Evolutionary conservation across 108 stramenopile genomes (phyloP).

Genomic region (Stephanodiscus triporus): DNA sequence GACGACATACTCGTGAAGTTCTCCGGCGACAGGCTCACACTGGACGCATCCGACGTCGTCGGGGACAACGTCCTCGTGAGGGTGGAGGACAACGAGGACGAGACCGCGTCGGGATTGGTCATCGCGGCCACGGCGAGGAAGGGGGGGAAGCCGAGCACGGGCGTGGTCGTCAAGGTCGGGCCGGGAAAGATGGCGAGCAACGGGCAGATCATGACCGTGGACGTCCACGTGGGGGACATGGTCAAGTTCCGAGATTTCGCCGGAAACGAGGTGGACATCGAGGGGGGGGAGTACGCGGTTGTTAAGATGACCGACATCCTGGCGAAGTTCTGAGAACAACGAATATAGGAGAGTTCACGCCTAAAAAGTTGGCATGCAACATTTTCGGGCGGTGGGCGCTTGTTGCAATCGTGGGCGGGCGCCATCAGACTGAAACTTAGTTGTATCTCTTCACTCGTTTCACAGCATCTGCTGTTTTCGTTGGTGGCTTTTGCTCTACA

Average conservation of each 20-base stretch:
- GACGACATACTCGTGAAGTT: constrained; percentile 87
- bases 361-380: too few relatives aligned
- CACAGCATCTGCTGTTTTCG: too few relatives aligned
- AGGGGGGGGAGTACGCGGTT: constrained; percentile 83
- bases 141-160: constrained; percentile 66
- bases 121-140: constrained; percentile 57
- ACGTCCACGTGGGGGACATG: constrained; percentile 74
- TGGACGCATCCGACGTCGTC: constrained; percentile 69
- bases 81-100: constrained; percentile 65
- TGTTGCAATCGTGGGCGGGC: too few relatives aligned
- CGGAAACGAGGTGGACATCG: constrained; percentile 85
- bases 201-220: constrained; percentile 84
- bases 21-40: constrained; percentile 60
- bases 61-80: constrained; percentile 80
- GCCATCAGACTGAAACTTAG: too few relatives aligned
- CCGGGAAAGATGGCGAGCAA: constrained; percentile 82
- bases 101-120: constrained; percentile 76
- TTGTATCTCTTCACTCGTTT: too few relatives aligned
- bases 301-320: constrained; percentile 83
- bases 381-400: too few relatives aligned
- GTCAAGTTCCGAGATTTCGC: constrained; percentile 90
- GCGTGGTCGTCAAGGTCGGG: constrained; percentile 87
- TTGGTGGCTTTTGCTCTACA: too few relatives aligned
- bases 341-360: too few relatives aligned
- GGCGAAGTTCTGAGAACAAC: constrained; percentile 71